These are phyloP conservation scores for Ophiostoma tasmaniense DNA, from an alignment of 2,329 filamentous ascomycete species.

Conservation along the genomic window DNA sequence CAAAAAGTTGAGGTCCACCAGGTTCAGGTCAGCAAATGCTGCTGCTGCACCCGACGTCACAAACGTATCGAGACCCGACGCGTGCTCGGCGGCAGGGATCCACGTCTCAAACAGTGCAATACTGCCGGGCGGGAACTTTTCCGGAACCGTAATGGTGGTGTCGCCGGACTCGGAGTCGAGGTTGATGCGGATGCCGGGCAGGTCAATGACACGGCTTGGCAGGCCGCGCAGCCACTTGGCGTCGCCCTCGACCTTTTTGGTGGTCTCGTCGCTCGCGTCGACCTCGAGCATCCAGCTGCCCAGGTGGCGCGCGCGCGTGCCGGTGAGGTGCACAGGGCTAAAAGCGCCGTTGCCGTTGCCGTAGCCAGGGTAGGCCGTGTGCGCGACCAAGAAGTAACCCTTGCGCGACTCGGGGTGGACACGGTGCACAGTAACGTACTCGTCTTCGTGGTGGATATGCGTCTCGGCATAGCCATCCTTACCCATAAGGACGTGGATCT, in stretches of 20 bases:
- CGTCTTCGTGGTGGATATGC: conserved; percentile 90
- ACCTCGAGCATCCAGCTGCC: conserved; percentile 92
- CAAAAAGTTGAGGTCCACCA: conserved; percentile 83
- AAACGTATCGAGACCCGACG: conserved; percentile 73
- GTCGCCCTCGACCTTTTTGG: conserved; percentile 56
- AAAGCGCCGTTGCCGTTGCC: conserved; percentile 76
- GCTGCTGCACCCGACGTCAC: conserved; percentile 72
- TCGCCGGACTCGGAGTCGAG: conserved; percentile 51
- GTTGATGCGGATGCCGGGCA: conserved; percentile 67
- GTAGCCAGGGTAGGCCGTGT: conserved; percentile 89
- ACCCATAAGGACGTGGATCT: conserved; percentile 92
- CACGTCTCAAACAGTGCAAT: conserved; percentile 95
- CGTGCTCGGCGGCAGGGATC: conserved; percentile 81
- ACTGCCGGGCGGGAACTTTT: conserved; percentile 83
- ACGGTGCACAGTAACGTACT: conserved; percentile 93
- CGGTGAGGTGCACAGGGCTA: conserved; percentile 67
- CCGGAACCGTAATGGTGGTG: conserved; percentile 70
- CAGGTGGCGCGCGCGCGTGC: conserved; percentile 76
- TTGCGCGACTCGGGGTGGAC: conserved; percentile 88
- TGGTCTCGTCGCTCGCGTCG: conserved; percentile 64
- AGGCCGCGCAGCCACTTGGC: conserved; percentile 67
- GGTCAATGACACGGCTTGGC: conserved; percentile 69
- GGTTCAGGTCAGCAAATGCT: conserved; percentile 65
- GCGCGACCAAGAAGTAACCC: conserved; percentile 90
- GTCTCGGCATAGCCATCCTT: conserved; percentile 91